Base-by-base conservation (phyloP, 768 basidiomycete genomes). In the Suillus lakei region DNA sequence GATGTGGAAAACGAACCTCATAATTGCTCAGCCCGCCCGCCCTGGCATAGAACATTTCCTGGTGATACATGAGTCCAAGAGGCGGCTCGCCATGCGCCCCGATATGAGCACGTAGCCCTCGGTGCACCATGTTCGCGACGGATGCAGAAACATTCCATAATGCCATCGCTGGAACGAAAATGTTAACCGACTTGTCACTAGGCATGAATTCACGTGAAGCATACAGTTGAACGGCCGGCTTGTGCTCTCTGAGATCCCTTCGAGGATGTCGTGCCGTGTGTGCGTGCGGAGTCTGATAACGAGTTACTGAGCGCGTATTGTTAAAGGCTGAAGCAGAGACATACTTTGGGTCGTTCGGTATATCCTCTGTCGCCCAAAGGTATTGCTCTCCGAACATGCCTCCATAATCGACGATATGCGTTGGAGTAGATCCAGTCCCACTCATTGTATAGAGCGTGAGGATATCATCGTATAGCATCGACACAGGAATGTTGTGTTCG, bases 381-480 rank as follows among this genome's bases (percentile, higher is more conserved):
- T 81, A 76, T 67, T 92, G 85, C 67, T 92, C 91, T 4, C 91
- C 91, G 72, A 75, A 83, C 2, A 80, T 81, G 23, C 91, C 91
- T n/a, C 91, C 91, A 71, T 92, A 92, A 71, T 91, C 88, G 30
- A 92, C 91, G 36, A 91, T 76, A 67, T 92, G 91, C 0, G 91
- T 92, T 3, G 91, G 91, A 0, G 91, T 91, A 32, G 84, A 80
- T 15, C 87, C 90, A 15, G 91, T 91, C 5, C 91, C 91, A 70
- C 90, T 92, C 71, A 80, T 62, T 6, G 86, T 85, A 70, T 82
- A 92, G 15, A 92, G 78, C 0, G 80, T 88, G 30, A 88, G 70
- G 56, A 92, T 79, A 67, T 91, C 91, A 26, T 91, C 89, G 68
- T 87, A 91, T 4, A 92, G 79, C 12, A 76, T 75, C 1, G 91